Base-by-base conservation (phyloP, 139 green algal species). In the Coelastrella sp. region DNA sequence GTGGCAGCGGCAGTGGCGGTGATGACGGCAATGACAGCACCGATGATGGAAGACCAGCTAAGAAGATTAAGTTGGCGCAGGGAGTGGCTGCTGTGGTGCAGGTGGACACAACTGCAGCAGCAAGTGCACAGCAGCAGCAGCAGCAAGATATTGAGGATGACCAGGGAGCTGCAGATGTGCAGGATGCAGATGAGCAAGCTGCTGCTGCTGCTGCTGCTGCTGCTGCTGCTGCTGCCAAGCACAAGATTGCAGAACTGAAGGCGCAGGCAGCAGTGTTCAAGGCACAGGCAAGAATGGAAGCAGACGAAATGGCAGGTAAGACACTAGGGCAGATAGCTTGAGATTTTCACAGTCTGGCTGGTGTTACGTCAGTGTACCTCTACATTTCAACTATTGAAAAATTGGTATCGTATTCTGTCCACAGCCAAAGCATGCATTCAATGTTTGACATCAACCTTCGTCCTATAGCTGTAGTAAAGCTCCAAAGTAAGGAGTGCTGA, bases 61-160 rank as follows among this genome's bases (percentile, higher is more conserved):
- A 41, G 75, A 53, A 48, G 23, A 9, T 38, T 53, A 37, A 15
- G 63, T 2, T 45, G 15, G 17, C 23, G 13, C 4, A 43, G 21
- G 35, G 30, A n/a, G n/a, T n/a, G n/a, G n/a, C n/a, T n/a, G n/a
- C n/a, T n/a, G n/a, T n/a, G n/a, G n/a, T n/a, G n/a, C n/a, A n/a
- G n/a, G n/a, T n/a, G n/a, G n/a, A n/a, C n/a, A 19, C 34, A 80
- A 67, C 35, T 59, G 40, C 37, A 72, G 67, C 80, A 86, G 50
- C 50, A 80, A 63, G 21, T 43, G 66, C 67, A 66, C 13, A 73
- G 72, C 69, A 51, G 50, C 40, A 81, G 50, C 45, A 40, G 53
- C 51, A 57, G 62, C 7, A 35, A 11, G 59, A 15, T 41, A 50
- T 38, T 43, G 45, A 53, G 48, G n/a, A n/a, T n/a, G n/a, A n/a